Percentiles rank a stretch among this genome's conserved stretches.
Conservation (phyloP, 352 stramenopile genomes). For the Thalassiosira gravida region DNA sequence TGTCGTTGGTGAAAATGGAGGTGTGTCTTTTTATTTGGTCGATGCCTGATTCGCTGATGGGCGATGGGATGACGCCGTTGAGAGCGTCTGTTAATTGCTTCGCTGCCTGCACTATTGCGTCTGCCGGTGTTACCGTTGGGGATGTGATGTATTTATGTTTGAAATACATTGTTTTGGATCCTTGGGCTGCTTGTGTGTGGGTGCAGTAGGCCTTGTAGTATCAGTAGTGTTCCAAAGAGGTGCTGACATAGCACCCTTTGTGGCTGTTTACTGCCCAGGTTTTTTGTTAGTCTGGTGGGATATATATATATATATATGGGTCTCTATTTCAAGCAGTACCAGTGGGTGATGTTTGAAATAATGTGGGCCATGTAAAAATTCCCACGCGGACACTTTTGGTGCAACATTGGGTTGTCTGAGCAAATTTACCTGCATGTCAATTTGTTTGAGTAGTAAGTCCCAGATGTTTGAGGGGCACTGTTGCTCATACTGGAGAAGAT, state of each 20-base stretch:
- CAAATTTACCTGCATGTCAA: conserved; percentile 54
- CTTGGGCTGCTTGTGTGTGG: conserved; percentile 20
- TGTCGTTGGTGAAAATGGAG: neutral
- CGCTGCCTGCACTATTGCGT: conserved; percentile 19
- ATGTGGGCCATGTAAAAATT: conserved; percentile 19
- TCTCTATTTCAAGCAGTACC: conserved; percentile 29
- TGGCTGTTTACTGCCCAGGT: conserved; percentile 35
- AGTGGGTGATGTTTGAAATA: conserved; percentile 50
- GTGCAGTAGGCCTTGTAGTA: conserved; percentile 39
- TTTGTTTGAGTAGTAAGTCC: conserved; percentile 44
- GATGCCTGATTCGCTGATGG: neutral
- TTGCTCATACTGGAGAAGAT: conserved; percentile 20
- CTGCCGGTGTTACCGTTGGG: conserved; percentile 2
- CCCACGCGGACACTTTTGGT: conserved; percentile 37
- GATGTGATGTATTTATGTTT: conserved; percentile 39
- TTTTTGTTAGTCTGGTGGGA: conserved; percentile 25
- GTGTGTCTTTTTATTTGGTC: neutral
- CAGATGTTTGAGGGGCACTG: conserved; percentile 55
- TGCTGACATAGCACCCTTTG: conserved; percentile 51
- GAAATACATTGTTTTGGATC: conserved; percentile 27
- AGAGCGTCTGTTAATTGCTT: neutral
- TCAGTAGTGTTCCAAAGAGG: conserved; percentile 50
- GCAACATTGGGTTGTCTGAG: conserved; percentile 24
- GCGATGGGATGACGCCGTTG: neutral
- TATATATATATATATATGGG: conserved; percentile 37